phyloP scores from a whole-genome alignment of 2,329 filamentous ascomycete genomes.

The Rhytidhysteron rufulum region DNA sequence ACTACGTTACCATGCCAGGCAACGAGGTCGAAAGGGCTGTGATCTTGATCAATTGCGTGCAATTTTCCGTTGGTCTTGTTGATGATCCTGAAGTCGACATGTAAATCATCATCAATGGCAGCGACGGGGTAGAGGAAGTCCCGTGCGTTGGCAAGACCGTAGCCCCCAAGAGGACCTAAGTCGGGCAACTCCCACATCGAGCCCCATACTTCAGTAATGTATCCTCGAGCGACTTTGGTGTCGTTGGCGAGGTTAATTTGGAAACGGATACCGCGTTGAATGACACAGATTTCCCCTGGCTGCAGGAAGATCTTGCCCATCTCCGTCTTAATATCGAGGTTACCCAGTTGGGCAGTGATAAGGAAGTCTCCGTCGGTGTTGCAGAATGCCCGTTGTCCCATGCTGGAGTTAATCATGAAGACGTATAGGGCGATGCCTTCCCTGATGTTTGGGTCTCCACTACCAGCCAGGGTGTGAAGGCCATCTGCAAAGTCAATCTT shows the following conservation, averaged over 20 bases:
- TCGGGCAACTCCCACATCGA: slow-evolving; percentile 39
- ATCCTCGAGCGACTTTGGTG: slow-evolving; percentile 32
- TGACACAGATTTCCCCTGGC: slow-evolving; percentile 38
- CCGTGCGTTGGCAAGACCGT: slow-evolving; percentile 38
- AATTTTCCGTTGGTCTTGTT: slow-evolving; percentile 34
- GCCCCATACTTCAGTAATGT: slow-evolving; percentile 40
- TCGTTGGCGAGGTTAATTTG: slow-evolving; percentile 29
- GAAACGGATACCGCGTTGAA: slow-evolving; percentile 39
- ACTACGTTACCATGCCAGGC: slow-evolving; percentile 40
- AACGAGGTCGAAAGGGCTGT: slow-evolving; percentile 42
- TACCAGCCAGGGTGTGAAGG: slow-evolving; percentile 48
- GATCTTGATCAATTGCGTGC: slow-evolving; percentile 32
- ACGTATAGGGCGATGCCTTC: slow-evolving; percentile 50
- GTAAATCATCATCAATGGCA: slow-evolving; percentile 33
- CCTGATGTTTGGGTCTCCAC: slow-evolving; percentile 48
- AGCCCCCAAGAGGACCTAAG: slow-evolving; percentile 37
- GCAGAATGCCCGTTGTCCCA: slow-evolving; percentile 45
- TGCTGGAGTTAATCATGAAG: slow-evolving; percentile 46
- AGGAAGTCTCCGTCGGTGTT: slow-evolving; percentile 42
- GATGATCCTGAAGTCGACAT: slow-evolving; percentile 30
- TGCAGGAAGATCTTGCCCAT: slow-evolving; percentile 37
- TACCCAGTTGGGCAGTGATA: slow-evolving; percentile 33
- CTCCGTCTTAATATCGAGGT: slow-evolving; percentile 36
- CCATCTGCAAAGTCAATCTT: slow-evolving; percentile 47
- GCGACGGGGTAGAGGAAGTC: slow-evolving; percentile 38